Base-by-base conservation (phyloP, 1,139 yeast genomes). In the Diutina ranongensis region DNA sequence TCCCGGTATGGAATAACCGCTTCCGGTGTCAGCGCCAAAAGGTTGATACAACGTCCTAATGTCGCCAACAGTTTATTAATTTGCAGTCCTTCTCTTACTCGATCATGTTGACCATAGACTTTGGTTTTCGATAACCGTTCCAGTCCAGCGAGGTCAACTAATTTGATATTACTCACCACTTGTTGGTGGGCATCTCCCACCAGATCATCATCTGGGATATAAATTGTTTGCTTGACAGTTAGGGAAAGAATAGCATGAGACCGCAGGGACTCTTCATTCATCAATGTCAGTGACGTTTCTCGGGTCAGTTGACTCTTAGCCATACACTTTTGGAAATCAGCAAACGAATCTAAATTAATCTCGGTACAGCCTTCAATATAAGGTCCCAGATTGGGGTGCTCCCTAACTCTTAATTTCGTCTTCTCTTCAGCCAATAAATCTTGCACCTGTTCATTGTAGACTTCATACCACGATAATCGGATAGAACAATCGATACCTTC, bases 141-240 rank as follows among this genome's bases (percentile, higher is more conserved):
- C 0, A 89, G 80, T 0, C 95, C 95, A 0, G 95, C 95, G 53
- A 84, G 64, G 62, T 84, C 94, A 1, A 84, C 92, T 31, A 84
- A 66, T 49, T 85, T 72, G 36, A 84, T 68, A 50, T 77, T 74
- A 1, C 92, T 80, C 2, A 71, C 54, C 54, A 68, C 62, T 38
- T 78, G 73, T 52, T 74, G 79, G 31, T 73, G 76, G 19, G 82
- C 78, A 8, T 74, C 69, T 2, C 75, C 73, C 35, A 73, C 66
- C 22, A 65, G 20, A 3, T 48, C 48, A 32, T 49, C 54, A 2
- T 41, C 45, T 7, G 47, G 50, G 12, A 51, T 47, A 52, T 64
- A 68, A 9, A 67, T 64, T 18, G 79, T 78, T 55, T 83, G 89
- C 45, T 73, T 72, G 45, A 84, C 66, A 5, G 71, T 64, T 21